Evolutionary conservation across 768 basidiomycete genomes (phyloP).

Genomic region (Mycena metata): DNA sequence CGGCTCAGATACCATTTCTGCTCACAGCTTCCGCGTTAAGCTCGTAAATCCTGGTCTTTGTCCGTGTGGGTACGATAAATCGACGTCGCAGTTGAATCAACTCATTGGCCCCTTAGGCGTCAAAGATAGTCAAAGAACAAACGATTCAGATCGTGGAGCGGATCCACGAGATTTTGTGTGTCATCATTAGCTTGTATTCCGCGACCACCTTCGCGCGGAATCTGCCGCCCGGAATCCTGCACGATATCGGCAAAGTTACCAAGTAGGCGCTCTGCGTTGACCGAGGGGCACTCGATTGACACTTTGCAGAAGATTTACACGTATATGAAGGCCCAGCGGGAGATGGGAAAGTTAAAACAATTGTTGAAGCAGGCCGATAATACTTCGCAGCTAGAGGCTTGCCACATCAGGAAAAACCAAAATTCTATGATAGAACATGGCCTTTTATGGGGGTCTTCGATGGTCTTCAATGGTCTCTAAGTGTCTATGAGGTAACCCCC

Average conservation of each 20-base stretch:
- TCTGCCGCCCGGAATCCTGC: not conserved
- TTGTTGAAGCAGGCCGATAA: slow-evolving; percentile 1
- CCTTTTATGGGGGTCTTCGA: not conserved
- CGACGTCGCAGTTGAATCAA: not conserved
- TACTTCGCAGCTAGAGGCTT: not conserved
- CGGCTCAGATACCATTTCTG: not conserved
- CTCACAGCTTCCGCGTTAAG: not conserved
- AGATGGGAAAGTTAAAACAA: slow-evolving; percentile 5
- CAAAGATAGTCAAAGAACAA: not conserved
- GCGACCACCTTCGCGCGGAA: not conserved
- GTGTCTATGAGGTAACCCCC: too few species aligned
- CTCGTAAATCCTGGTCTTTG: not conserved
- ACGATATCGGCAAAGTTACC: not conserved
- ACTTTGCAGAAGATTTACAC: slow-evolving; percentile 5
- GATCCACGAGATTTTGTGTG: slow-evolving; percentile 7
- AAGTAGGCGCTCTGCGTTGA: not conserved
- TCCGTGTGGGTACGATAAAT: not conserved
- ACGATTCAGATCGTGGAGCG: not conserved
- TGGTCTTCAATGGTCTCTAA: too few species aligned
- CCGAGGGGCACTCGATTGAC: not conserved
- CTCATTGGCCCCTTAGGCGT: not conserved
- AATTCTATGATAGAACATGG: too few species aligned
- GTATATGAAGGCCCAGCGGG: not conserved
- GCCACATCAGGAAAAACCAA: too few species aligned
- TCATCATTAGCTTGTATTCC: not conserved